Evolutionary conservation across 1,284 basidiomycete species (phyloP).

Genomic region (Trichosporon coremiiforme): DNA sequence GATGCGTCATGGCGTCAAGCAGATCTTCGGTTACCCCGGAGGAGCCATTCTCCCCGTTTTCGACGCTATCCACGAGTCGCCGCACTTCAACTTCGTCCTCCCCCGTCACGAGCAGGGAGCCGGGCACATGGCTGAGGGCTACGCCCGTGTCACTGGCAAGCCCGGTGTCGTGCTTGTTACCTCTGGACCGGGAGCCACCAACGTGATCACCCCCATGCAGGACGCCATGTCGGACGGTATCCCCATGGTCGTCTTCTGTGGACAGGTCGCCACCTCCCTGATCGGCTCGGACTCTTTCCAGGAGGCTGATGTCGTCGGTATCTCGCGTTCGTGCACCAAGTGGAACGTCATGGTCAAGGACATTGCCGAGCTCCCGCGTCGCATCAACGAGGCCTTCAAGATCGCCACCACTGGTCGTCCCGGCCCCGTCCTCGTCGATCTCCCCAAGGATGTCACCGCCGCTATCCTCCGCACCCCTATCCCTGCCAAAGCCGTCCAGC

Average conservation of each 20-base stretch:
- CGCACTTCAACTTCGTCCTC: slow-evolving; percentile 92
- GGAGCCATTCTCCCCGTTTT: slow-evolving; percentile 99
- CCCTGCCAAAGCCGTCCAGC: slow-evolving; percentile 84
- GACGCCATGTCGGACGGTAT: slow-evolving; percentile 94
- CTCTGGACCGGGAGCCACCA: slow-evolving; percentile 95
- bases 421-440: slow-evolving; percentile 94
- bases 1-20: slow-evolving; percentile 92
- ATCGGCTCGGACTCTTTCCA: slow-evolving; percentile 99
- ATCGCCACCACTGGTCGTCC: slow-evolving; percentile 96
- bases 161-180: slow-evolving; percentile 98
- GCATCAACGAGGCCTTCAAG: slow-evolving; percentile 99
- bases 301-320: slow-evolving; percentile 95
- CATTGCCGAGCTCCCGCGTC: slow-evolving; percentile 86
- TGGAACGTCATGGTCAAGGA: slow-evolving; percentile 99
- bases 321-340: slow-evolving; percentile 95
- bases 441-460: slow-evolving; percentile 97
- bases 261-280: slow-evolving; percentile 96
- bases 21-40: slow-evolving; percentile 97
- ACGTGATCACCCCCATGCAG: slow-evolving; percentile 97
- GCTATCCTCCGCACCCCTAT: slow-evolving; percentile 82
- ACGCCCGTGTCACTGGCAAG: slow-evolving; percentile 95
- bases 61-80: slow-evolving; percentile 96
- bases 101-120: slow-evolving; percentile 97
- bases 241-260: slow-evolving; percentile 92
- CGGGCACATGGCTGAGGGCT: slow-evolving; percentile 98